Percentiles rank a stretch among this genome's conserved stretches.
Conservation (phyloP, 306 rosid genomes). For the Inga leiocalycina region DNA sequence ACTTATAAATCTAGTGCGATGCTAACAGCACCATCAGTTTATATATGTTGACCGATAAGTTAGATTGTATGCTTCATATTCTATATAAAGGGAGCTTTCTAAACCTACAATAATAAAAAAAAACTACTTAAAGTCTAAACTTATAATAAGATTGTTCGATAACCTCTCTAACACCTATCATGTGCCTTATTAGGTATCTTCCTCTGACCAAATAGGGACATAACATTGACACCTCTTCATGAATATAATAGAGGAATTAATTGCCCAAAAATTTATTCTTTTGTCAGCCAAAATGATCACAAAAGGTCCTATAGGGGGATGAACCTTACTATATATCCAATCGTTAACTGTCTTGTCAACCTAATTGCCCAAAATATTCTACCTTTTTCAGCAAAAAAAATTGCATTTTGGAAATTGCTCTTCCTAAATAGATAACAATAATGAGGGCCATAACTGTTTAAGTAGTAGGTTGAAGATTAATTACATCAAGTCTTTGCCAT, state of each 20-base stretch:
- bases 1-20: no score
- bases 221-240: slow-evolving; percentile 48
- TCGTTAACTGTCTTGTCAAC: slow-evolving; percentile 40
- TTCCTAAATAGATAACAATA: slow-evolving; percentile 16
- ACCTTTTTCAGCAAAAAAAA: neutral
- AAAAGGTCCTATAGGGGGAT: slow-evolving; percentile 28
- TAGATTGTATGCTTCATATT: no score
- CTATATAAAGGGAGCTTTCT: no score
- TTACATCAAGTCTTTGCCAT: slow-evolving; percentile 50
- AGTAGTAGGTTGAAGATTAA: slow-evolving; percentile 32
- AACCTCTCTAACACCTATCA: slow-evolving; percentile 34
- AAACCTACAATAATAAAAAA: neutral
- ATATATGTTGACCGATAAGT: no score
- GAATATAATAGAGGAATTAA: slow-evolving; percentile 3
- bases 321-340: slow-evolving; percentile 37
- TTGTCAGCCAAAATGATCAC: slow-evolving; percentile 31
- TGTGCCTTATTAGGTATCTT: slow-evolving; percentile 30
- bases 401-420: neutral
- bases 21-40: no score
- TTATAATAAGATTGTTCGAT: slow-evolving; percentile 31
- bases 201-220: slow-evolving; percentile 22
- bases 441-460: slow-evolving; percentile 24
- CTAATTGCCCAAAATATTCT: slow-evolving; percentile 16
- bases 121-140: slow-evolving; percentile 25
- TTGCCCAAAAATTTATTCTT: slow-evolving; percentile 19